Evolutionary conservation across 306 rosid species (phyloP).

Genomic region (Begonia loranthoides): DNA sequence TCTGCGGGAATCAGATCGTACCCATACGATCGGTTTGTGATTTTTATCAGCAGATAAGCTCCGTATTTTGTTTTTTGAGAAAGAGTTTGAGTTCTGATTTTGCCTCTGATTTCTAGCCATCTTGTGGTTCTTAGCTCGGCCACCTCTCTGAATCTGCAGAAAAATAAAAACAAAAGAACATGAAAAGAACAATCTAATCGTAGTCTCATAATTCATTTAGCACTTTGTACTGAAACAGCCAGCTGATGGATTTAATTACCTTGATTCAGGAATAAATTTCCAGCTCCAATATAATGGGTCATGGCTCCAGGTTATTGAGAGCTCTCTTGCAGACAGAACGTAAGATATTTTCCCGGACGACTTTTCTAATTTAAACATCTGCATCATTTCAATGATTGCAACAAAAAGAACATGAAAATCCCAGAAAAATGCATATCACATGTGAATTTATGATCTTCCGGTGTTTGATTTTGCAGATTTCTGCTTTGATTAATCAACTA

Average conservation of each 20-base stretch:
- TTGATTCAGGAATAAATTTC: slow-evolving; percentile 34
- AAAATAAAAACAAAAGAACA: neutral
- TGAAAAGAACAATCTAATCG: too few relatives aligned
- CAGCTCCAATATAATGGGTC: slow-evolving; percentile 45
- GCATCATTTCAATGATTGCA: neutral
- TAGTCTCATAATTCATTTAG: too few relatives aligned
- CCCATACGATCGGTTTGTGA: slow-evolving; percentile 32
- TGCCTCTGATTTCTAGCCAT: slow-evolving; percentile 48
- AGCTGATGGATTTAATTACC: too few relatives aligned
- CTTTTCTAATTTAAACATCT: slow-evolving; percentile 45
- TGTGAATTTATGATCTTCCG: too few relatives aligned
- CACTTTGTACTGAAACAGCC: too few relatives aligned
- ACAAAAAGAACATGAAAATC: too few relatives aligned
- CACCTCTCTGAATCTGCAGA: slow-evolving; percentile 28
- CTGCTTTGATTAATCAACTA: too few relatives aligned
- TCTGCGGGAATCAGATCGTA: slow-evolving; percentile 20
- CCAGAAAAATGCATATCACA: too few relatives aligned
- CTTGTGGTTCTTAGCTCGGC: slow-evolving; percentile 31
- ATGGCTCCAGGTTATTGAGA: slow-evolving; percentile 28
- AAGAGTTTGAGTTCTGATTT: slow-evolving; percentile 20
- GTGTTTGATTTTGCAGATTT: too few relatives aligned
- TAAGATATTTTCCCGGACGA: slow-evolving; percentile 25
- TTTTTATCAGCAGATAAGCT: slow-evolving; percentile 39
- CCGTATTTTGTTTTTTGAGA: slow-evolving; percentile 28
- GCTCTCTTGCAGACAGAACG: slow-evolving; percentile 40